Conservation (phyloP, 2,329 filamentous ascomycete genomes). For the Colletotrichum tabaci region DNA sequence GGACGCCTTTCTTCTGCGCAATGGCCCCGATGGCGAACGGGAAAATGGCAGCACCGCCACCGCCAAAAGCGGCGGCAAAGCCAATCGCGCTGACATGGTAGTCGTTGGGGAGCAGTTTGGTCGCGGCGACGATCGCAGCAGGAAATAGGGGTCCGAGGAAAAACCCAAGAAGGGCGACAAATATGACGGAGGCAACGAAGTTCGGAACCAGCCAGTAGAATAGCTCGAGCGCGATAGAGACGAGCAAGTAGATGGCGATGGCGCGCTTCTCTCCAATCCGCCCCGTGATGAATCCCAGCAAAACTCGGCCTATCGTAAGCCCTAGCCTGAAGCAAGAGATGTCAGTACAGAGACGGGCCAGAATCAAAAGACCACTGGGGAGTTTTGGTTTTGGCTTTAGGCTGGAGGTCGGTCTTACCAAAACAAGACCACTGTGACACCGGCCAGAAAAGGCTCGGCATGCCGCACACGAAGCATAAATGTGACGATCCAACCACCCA, state of each 20-base stretch:
- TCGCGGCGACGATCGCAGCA: conserved; percentile 79
- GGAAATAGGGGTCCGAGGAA: conserved; percentile 87
- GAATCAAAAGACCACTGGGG: too few species aligned
- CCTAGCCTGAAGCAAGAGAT: conserved; percentile 64
- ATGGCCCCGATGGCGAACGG: conserved; percentile 79
- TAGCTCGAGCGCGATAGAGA: conserved; percentile 76
- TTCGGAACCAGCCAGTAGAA: conserved; percentile 87
- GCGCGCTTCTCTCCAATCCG: conserved; percentile 79
- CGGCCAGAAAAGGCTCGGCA: conserved; percentile 78
- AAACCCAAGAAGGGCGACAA: conserved; percentile 81
- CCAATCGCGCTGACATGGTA: conserved; percentile 86
- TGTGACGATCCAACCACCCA: conserved; percentile 85
- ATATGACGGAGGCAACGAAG: conserved; percentile 81
- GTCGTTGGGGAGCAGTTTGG: conserved; percentile 80
- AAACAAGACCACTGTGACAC: conserved; percentile 84
- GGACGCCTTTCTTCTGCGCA: conserved; percentile 70
- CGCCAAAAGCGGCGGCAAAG: conserved; percentile 84
- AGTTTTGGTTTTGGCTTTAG: too few species aligned
- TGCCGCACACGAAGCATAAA: conserved; percentile 88
- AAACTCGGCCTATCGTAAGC: conserved; percentile 80
- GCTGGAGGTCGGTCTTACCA: conserved; percentile 63
- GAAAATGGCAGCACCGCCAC: conserved; percentile 77
- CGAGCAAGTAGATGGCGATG: conserved; percentile 73
- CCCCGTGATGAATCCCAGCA: conserved; percentile 83
- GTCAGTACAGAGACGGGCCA: neutral